Conservation (phyloP, 2,329 filamentous ascomycete genomes). For the Elsinoe ampelina region DNA sequence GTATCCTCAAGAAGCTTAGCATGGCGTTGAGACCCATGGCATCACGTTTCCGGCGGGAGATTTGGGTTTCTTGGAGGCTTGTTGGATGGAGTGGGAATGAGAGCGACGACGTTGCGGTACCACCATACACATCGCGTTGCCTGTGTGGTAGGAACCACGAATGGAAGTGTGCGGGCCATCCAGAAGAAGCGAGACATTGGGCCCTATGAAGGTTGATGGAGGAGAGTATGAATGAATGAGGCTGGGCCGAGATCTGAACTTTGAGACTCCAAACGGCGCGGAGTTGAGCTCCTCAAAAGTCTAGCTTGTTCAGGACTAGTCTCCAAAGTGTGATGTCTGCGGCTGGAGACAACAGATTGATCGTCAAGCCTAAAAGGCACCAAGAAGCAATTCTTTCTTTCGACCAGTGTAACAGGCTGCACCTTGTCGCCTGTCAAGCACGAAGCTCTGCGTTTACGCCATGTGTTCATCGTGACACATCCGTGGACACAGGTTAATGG, state of each 20-base stretch:
- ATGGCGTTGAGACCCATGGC: too few species aligned
- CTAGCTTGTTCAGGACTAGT: neutral
- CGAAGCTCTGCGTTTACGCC: neutral
- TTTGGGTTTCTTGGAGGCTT: too few species aligned
- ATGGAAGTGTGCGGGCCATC: too few species aligned
- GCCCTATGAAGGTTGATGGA: too few species aligned
- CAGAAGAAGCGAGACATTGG: too few species aligned
- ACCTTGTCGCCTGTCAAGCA: neutral
- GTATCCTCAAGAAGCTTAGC: too few species aligned
- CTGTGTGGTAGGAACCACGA: too few species aligned
- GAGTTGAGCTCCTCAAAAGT: neutral
- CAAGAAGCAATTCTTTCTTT: neutral
- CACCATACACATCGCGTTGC: too few species aligned
- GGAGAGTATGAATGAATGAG: neutral
- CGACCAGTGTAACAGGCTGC: constrained; percentile 9
- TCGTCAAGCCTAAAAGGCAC: neutral
- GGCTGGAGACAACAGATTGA: constrained; percentile 4
- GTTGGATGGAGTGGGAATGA: too few species aligned
- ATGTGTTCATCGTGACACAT: neutral
- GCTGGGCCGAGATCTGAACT: neutral
- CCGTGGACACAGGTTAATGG: neutral
- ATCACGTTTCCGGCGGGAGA: too few species aligned
- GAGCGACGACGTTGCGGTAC: too few species aligned
- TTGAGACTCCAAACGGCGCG: neutral
- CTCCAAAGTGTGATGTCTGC: neutral